Percentiles rank a stretch among this genome's conserved stretches.
phyloP scores from a whole-genome alignment of 83 land plant species.

The Picea abies region DNA sequence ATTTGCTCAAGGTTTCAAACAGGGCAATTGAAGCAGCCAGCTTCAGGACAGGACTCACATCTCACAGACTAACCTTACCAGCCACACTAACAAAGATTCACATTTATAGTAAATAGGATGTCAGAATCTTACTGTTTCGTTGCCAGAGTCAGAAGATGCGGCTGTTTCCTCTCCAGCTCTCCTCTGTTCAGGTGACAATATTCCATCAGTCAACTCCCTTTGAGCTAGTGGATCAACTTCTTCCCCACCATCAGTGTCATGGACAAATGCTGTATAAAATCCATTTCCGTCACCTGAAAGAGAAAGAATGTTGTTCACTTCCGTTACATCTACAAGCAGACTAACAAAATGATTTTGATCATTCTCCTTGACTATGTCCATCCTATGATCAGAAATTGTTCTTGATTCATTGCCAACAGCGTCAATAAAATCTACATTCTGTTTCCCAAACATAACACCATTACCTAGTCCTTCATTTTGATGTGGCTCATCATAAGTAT shows the following conservation, averaged over 20 bases:
- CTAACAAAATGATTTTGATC: not conserved
- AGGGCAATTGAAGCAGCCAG: not conserved
- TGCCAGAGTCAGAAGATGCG: not conserved
- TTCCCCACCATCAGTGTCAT: not conserved
- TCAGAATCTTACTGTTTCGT: slow-evolving; percentile 8
- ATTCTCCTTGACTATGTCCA: not conserved
- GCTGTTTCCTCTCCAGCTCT: not conserved
- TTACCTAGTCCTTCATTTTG: slow-evolving; percentile 1
- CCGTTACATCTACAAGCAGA: not conserved
- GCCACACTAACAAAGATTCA: slow-evolving; percentile 6
- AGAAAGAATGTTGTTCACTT: not conserved
- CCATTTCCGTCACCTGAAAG: not conserved
- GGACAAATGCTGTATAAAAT: not conserved
- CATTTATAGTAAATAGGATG: not conserved
- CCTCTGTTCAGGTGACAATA: not conserved
- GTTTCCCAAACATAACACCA: not conserved
- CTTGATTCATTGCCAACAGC: not conserved
- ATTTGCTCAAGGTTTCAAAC: not conserved
- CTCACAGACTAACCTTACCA: not conserved
- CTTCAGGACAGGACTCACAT: not conserved
- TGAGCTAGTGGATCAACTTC: not conserved
- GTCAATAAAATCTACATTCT: not conserved
- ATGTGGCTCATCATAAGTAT: not conserved
- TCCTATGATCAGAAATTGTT: not conserved
- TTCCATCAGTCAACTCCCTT: not conserved